Evolutionary conservation across 371 early-diverging fungal genomes (phyloP), one percentile per base, ranked within the genome.

Genomic region (Mucor mucedo): DNA sequence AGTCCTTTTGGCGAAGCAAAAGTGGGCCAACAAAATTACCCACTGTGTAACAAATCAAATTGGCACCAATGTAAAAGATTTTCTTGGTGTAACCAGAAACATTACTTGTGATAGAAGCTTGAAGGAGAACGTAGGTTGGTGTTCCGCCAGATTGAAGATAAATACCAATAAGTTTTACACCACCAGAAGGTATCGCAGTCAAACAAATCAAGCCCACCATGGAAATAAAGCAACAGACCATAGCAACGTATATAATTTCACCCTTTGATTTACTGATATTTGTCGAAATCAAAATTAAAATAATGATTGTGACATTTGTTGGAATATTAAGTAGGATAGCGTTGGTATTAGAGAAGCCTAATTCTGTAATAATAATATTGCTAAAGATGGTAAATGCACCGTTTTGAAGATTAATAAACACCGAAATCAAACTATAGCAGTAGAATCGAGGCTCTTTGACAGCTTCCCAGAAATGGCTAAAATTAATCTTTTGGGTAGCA

Each of bases 61-160:
- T 64, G 5, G 53, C 30, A 29, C 57, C 53, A 6, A 55, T 71
- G 16, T 60, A 64, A 40, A 63, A 64, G 3, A 71, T 68, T 35
- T 68, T 71, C 35, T 71, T 71, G 11, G 71, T 68, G 30, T 71
- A 71, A 5, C 71, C 71, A 42, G 65, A 63, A 14, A 68, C 69
- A 58, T 68, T 71, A 28, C 55, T 53, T 5, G 68, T 11, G 7
- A 68, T 58, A 7, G 69, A 60, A n/a, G 61, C 47, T 32, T 68
- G 60, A 4, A 58, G 29, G 10, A 71, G 33, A 16, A 61, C 38
- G 14, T 64, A 71, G 4, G 65, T 41, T 14, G 65, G 57, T 10
- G 57, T 60, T 39, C 60, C 64, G 2, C 41, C 60, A 10, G 45
- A 60, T 4, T 52, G 57, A 2, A 68, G 50, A 35, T 68, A 71